Base-by-base conservation (phyloP, 768 basidiomycete species). In the Leccinellum albellum region DNA sequence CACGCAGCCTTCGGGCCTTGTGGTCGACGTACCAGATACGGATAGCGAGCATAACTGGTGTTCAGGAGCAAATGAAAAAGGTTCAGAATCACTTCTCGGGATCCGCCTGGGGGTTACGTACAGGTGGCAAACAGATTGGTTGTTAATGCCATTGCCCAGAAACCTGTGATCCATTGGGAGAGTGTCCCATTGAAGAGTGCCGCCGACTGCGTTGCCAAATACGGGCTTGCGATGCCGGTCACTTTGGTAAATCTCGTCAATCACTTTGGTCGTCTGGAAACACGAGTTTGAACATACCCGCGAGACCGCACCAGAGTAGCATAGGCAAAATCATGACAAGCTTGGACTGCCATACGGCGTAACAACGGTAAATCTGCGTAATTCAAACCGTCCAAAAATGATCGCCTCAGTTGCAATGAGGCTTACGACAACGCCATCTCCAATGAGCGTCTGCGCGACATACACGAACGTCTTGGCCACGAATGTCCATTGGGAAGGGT, bases 221-320 rank as follows among this genome's bases (percentile, higher is more conserved):
- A 57, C 50, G 58, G 23, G 50, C 61, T 35, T 51, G 40, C 32
- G 29, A 63, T 28, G 26, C 67, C 55, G 51, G 68, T 67, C 20
- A 33, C 62, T 60, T 51, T 4, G 4, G 24, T 37, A 33, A 31
- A 17, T 15, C 10, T 46, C 14, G 9, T 24, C 35, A 50, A 26
- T 50, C 5, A 15, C 17, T 29, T 13, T 2, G 6, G 9, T 1
- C 26, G 7, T 46, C 6, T 3, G 35, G 15, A 40, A 28, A 31
- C 6, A 20, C 9, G 24, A 7, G 28, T 37, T n/a, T 21, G 1
- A 13, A 50, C 31, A 28, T 15, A 32, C 49, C 20, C 10, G 20
- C 31, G 13, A 50, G 49, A 31, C n/a, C 49, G 21, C 28, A 32
- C 49, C 31, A 50, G 4, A 50, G 17, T 32, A 50, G 9, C 49